Base-by-base conservation (phyloP, 2,329 filamentous ascomycete species). In the Exophiala sp. region DNA sequence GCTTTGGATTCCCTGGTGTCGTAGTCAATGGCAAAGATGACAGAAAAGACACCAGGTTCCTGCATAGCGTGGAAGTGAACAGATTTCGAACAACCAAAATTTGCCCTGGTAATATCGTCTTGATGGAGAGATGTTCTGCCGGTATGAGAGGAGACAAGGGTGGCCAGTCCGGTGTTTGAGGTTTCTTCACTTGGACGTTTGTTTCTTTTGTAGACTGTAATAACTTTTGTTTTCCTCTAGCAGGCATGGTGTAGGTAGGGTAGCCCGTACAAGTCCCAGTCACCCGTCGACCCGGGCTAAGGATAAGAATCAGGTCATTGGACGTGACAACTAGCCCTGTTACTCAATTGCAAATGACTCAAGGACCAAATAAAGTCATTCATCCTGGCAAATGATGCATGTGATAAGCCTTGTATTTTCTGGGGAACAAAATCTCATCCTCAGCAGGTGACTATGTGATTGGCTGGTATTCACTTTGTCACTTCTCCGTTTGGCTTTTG, bases 1-100 rank as follows among this genome's bases (percentile, higher is more conserved):
- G 85, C 69, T 88, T 92, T 1, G 89, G 89, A 57, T 83, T 84
- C 0, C 83, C 84, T 0, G 89, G 89, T 0, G 89, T 95, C 1
- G 89, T 95, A 41, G 80, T 80, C 42, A 95, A 73, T 0, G 89
- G 85, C 2, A 95, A 72, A 0, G 79, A 81, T 8, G 80, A 76
- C 1, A 95, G 79, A 64, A 92, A 94, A 1, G 81, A 78, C 46
- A 90, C 81, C 68, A 92, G 95, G 52, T 79, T 83, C 62, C 84
- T 85, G 75, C 89, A 94, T 5, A 95, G 79, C 3, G 78, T 82
- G 8, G 82, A 78, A 0, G 89, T 87, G 74, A 89, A 90, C 68
- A 95, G 86, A 57, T 83, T 86, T 2, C 82, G 79, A 53, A 94
- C 78, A 3, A 89, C 80, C 45, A 91, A 74, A 47, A 95, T 88